Percentiles rank a stretch among this genome's conserved stretches.
These are phyloP conservation scores for Sutorius australiensis DNA, from an alignment of 768 basidiomycete genomes.

Conservation along the genomic window DNA sequence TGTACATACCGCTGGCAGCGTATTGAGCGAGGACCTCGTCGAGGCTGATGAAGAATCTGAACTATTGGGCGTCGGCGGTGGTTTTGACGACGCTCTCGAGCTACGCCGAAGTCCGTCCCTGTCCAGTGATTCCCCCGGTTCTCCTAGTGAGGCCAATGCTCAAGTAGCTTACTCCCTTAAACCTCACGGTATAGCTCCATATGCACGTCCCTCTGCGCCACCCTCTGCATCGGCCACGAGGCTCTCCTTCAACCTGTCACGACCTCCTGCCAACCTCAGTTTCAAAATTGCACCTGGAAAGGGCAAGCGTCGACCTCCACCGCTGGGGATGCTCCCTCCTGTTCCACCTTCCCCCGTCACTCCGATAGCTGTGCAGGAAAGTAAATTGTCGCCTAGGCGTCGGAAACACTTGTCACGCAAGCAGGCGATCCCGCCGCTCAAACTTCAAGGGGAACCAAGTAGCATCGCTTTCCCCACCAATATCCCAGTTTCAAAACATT, in stretches of 20 bases:
- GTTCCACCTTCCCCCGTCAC: slow-evolving; percentile 71
- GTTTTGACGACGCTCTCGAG: slow-evolving; percentile 45
- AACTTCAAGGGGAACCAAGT: slow-evolving; percentile 36
- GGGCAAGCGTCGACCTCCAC: slow-evolving; percentile 57
- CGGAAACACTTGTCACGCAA: slow-evolving; percentile 53
- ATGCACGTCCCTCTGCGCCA: slow-evolving; percentile 25
- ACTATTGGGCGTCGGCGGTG: slow-evolving; percentile 63
- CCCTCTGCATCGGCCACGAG: slow-evolving; percentile 59
- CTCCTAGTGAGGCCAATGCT: slow-evolving; percentile 29
- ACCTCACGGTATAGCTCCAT: slow-evolving; percentile 8
- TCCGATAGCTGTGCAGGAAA: slow-evolving; percentile 41
- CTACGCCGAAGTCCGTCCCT: slow-evolving; percentile 33
- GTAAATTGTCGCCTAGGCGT: slow-evolving; percentile 31
- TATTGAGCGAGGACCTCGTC: slow-evolving; percentile 74
- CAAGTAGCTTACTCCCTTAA: slow-evolving; percentile 24
- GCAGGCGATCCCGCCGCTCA: slow-evolving; percentile 54
- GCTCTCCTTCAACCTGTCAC: slow-evolving; percentile 45
- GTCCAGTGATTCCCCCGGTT: slow-evolving; percentile 35
- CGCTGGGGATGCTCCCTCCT: slow-evolving; percentile 59
- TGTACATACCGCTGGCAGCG: slow-evolving; percentile 59
- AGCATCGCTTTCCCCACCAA: slow-evolving; percentile 28
- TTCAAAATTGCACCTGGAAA: slow-evolving; percentile 49
- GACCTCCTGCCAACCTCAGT: slow-evolving; percentile 48
- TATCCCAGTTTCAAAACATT: slow-evolving; percentile 19
- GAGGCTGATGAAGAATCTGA: slow-evolving; percentile 80